Evolutionary conservation across 2,329 filamentous ascomycete species (phyloP).

Genomic region (Corniculantispora saksenae): DNA sequence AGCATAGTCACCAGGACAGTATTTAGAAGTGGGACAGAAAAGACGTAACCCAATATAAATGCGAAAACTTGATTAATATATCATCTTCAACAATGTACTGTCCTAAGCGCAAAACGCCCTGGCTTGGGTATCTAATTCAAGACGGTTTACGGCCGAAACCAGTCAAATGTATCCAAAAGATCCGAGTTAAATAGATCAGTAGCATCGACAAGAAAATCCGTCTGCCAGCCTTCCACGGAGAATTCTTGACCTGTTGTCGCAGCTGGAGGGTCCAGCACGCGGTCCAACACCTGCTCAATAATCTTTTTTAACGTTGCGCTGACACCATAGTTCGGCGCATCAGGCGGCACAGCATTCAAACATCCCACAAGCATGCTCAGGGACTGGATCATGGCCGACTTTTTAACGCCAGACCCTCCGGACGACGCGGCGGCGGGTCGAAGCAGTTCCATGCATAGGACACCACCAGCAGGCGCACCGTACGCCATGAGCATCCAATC

Average conservation of each 20-base stretch:
- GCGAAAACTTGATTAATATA: not conserved
- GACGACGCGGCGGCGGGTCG: conserved; percentile 31
- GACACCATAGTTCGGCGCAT: conserved; percentile 48
- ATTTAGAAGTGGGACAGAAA: too few species aligned
- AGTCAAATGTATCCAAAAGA: conserved; percentile 51
- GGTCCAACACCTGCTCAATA: conserved; percentile 52
- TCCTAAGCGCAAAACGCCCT: too few species aligned
- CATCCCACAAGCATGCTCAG: conserved; percentile 51
- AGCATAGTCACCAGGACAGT: too few species aligned
- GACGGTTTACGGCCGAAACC: conserved; percentile 35
- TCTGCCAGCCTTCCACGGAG: conserved; percentile 14
- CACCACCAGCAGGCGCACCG: conserved; percentile 48
- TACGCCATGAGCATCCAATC: conserved; percentile 53
- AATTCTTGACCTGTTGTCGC: conserved; percentile 14
- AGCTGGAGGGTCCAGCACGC: conserved; percentile 42
- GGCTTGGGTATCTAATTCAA: not conserved
- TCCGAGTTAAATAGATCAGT: conserved; percentile 47
- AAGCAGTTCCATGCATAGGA: conserved; percentile 51
- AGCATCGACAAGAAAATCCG: conserved; percentile 32
- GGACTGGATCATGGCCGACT: conserved; percentile 51
- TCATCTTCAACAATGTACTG: not conserved
- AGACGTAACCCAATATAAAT: not conserved
- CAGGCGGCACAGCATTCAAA: conserved; percentile 48
- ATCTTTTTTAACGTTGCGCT: conserved; percentile 45
- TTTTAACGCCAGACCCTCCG: conserved; percentile 36